These are phyloP conservation scores for Micractinium conductrix DNA, from an alignment of 139 green algal genomes.

Conservation along the genomic window DNA sequence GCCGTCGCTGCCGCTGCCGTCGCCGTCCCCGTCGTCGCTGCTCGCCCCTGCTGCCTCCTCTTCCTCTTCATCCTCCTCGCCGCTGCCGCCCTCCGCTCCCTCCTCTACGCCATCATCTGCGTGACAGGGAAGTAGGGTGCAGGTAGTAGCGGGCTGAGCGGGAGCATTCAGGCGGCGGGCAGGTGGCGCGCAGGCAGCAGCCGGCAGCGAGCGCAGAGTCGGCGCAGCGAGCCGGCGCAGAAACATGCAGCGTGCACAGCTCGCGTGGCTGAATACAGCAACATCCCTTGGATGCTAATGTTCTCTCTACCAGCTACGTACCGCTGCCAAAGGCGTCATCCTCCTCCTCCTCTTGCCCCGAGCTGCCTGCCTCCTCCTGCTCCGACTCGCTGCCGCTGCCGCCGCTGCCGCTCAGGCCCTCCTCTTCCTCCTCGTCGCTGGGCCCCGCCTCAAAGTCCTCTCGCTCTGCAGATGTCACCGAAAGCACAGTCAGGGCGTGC, in stretches of 20 bases:
- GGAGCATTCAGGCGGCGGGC: neutral
- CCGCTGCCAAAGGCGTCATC: neutral
- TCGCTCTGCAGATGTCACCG: no score
- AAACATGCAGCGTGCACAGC: neutral
- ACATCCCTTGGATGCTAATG: neutral
- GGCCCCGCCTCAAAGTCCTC: constrained; percentile 18
- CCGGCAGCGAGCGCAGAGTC: neutral
- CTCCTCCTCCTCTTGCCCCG: neutral
- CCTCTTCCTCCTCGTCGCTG: constrained; percentile 26
- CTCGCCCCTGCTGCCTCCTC: constrained; percentile 2
- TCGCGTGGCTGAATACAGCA: neutral
- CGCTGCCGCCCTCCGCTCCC: neutral
- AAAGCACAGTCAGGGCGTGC: neutral
- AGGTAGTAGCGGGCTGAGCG: neutral
- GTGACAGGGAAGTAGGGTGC: neutral
- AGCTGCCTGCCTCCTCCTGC: constrained; percentile 3
- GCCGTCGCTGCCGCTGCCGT: constrained; percentile 3
- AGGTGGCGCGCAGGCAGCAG: neutral
- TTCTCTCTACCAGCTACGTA: neutral
- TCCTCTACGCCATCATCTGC: constrained; percentile 37
- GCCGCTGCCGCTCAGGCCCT: constrained; percentile 10
- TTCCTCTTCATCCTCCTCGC: constrained; percentile 16
- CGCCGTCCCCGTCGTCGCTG: constrained; percentile 13
- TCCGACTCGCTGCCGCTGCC: constrained; percentile 13
- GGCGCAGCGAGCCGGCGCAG: no score